Evolutionary conservation across 179 eudicot genomes (phyloP).

Genomic region (Carnegiea gigantea): DNA sequence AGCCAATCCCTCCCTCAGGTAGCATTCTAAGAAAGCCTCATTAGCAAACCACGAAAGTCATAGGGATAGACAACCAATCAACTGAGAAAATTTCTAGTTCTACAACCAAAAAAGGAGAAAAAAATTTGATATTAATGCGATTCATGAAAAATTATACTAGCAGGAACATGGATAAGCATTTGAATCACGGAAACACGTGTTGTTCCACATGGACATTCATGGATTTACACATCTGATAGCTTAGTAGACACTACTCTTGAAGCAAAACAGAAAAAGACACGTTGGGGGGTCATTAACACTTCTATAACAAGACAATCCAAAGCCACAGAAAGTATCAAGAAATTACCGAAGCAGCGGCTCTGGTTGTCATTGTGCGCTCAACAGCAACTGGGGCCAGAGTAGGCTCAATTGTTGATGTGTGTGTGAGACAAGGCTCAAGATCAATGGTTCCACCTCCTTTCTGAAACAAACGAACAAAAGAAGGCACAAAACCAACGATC

Average conservation of each 20-base stretch:
- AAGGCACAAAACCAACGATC: background rate
- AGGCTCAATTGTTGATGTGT: constrained; percentile 93
- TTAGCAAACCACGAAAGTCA: background rate
- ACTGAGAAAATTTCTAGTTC: too few species aligned
- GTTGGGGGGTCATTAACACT: background rate
- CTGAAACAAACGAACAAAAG: constrained; percentile 39
- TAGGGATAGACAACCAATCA: background rate
- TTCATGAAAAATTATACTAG: background rate
- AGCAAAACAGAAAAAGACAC: background rate
- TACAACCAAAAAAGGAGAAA: too few species aligned
- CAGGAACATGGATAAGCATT: background rate
- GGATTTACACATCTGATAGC: background rate
- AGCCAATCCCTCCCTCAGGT: background rate
- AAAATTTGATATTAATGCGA: background rate
- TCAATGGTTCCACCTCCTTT: constrained; percentile 91
- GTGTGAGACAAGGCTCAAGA: constrained; percentile 86
- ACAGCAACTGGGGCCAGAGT: constrained; percentile 97
- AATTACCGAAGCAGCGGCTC: constrained; percentile 98
- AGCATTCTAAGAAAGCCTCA: background rate
- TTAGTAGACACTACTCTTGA: background rate
- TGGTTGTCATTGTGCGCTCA: constrained; percentile 97
- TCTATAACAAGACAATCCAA: background rate
- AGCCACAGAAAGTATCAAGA: constrained; percentile 4
- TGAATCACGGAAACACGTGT: background rate
- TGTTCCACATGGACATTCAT: background rate